Percentiles rank a stretch among this genome's conserved stretches.
Conservation (phyloP, 805 yeast genomes). For the Candida nemodendra region DNA sequence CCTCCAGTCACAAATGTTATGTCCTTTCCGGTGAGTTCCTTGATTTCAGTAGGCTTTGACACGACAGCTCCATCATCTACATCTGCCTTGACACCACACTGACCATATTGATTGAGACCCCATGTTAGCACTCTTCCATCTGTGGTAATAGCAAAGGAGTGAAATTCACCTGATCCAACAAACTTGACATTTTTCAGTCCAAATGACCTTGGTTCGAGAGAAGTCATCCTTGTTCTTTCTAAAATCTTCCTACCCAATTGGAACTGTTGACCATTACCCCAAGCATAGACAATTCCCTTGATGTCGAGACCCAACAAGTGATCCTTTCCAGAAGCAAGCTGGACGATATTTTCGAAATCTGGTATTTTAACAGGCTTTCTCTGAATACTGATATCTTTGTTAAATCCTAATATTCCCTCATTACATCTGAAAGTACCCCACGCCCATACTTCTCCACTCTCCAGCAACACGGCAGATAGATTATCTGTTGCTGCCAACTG, state of each 20-base stretch:
- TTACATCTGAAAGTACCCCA: constrained; percentile 98
- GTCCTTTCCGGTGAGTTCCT: constrained; percentile 56
- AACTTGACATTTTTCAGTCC: constrained; percentile 76
- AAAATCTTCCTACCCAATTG: constrained; percentile 86
- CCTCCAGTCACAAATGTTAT: constrained; percentile 79
- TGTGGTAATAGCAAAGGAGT: constrained; percentile 84
- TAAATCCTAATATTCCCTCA: constrained; percentile 88
- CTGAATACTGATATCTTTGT: constrained; percentile 63
- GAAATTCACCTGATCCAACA: constrained; percentile 93
- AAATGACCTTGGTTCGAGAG: constrained; percentile 78
- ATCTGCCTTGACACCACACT: constrained; percentile 79
- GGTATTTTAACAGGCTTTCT: constrained; percentile 61
- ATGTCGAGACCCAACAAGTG: constrained; percentile 82
- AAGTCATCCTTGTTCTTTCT: constrained; percentile 72
- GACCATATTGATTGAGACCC: constrained; percentile 98
- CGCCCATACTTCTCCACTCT: constrained; percentile 85
- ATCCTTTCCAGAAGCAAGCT: constrained; percentile 90
- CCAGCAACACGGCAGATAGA: constrained; percentile 74
- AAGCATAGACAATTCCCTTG: constrained; percentile 85
- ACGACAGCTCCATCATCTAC: constrained; percentile 86
- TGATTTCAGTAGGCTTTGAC: constrained; percentile 70
- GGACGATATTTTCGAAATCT: constrained; percentile 66
- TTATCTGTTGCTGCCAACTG: constrained; percentile 92
- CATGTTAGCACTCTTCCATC: constrained; percentile 75
- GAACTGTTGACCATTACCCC: constrained; percentile 96